Evolutionary conservation across 306 rosid species (phyloP).

Genomic region (Cercis canadensis): DNA sequence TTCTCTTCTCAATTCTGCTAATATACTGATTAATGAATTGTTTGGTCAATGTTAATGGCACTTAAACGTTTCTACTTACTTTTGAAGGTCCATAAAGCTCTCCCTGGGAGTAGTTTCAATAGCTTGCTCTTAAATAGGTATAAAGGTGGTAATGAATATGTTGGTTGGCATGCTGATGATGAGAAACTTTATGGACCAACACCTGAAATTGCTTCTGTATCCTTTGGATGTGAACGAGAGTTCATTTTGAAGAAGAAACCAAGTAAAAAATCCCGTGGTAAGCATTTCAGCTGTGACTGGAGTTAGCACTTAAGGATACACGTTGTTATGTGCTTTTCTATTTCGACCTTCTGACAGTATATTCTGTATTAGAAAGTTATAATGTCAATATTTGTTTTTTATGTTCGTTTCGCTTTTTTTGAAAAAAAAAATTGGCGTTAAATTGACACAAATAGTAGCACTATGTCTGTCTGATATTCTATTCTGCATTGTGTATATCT

Average conservation of each 20-base stretch:
- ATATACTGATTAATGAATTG: conserved; percentile 20
- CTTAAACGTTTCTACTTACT: conserved; percentile 24
- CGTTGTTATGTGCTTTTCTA: background rate
- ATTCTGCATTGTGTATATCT: background rate
- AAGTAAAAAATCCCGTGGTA: conserved; percentile 58
- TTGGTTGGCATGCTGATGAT: conserved; percentile 97
- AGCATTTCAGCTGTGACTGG: conserved; percentile 18
- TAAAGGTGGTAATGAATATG: conserved; percentile 81
- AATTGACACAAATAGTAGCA: background rate
- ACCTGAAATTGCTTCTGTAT: conserved; percentile 86
- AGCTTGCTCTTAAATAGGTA: conserved; percentile 91
- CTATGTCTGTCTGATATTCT: background rate
- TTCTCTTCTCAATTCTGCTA: conserved; percentile 20
- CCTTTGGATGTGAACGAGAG: conserved; percentile 91
- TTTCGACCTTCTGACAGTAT: background rate
- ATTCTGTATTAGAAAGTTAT: background rate
- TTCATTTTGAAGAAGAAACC: conserved; percentile 79
- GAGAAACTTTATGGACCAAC: conserved; percentile 85
- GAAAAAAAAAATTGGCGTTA: background rate
- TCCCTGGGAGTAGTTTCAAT: conserved; percentile 89
- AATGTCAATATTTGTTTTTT: background rate
- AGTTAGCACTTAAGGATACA: conserved; percentile 13
- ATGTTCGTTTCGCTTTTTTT: background rate
- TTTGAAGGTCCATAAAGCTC: conserved; percentile 81
- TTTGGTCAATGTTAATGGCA: background rate